Conservation (phyloP, 768 basidiomycete genomes). For the Lentinula detonsa region DNA sequence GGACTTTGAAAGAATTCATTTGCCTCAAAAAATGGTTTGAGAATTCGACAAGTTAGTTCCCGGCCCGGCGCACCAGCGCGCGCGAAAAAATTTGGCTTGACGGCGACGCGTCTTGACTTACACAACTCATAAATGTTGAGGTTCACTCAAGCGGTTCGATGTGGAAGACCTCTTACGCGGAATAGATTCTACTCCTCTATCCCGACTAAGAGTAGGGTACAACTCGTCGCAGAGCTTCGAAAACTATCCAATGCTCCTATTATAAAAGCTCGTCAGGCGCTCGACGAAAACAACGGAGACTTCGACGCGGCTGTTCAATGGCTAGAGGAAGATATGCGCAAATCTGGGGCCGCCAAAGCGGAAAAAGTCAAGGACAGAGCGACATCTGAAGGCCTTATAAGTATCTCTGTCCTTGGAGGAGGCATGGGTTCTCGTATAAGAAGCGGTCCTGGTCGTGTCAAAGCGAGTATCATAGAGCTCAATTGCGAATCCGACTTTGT, state of each 20-base stretch:
- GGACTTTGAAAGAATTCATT: slow-evolving; percentile 52
- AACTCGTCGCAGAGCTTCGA: slow-evolving; percentile 82
- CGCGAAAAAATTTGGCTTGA: background rate
- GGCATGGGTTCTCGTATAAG: slow-evolving; percentile 38
- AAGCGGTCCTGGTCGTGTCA: slow-evolving; percentile 39
- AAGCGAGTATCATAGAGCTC: slow-evolving; percentile 86
- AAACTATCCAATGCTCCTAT: slow-evolving; percentile 79
- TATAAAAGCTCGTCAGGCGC: slow-evolving; percentile 84
- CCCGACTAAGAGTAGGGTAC: slow-evolving; percentile 53
- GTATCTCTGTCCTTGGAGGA: slow-evolving; percentile 65
- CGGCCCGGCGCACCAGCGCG: background rate
- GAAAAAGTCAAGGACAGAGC: slow-evolving; percentile 76
- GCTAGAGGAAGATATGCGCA: slow-evolving; percentile 69
- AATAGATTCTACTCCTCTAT: slow-evolving; percentile 45
- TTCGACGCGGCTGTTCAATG: slow-evolving; percentile 70
- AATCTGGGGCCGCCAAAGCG: slow-evolving; percentile 71
- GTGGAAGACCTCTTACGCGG: slow-evolving; percentile 12
- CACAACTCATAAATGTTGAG: slow-evolving; percentile 10
- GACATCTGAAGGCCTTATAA: slow-evolving; percentile 76
- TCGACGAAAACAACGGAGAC: slow-evolving; percentile 67
- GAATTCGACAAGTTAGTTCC: background rate
- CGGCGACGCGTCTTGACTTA: background rate
- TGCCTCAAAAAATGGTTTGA: background rate
- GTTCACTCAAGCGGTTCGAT: slow-evolving; percentile 12
- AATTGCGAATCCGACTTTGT: slow-evolving; percentile 99